Evolutionary conservation across 225 moss, liverwort and hornwort genomes (phyloP), one percentile per base, ranked within the genome.

Genomic region (Antitrichia curtipendula): DNA sequence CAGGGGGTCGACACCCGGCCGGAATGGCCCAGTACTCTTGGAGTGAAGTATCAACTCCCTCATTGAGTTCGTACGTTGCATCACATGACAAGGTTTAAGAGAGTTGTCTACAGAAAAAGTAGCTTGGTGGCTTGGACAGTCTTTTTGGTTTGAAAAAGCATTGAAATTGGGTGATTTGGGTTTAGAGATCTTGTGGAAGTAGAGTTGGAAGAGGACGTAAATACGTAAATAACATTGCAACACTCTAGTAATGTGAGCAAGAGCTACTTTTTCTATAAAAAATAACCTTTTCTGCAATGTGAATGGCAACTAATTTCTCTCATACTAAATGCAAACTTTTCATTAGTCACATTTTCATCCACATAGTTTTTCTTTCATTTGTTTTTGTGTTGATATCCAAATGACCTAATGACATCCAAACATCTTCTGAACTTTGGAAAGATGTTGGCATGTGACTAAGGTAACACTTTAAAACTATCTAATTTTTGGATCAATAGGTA

Each of bases 371-470:
- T 12, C 25, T 56, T 25, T 22, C 36, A 9, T 2, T 77, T 77
- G n/a, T 24, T 6, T 7, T 36, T 54, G 14, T 2, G 45, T 6
- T 45, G 45, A 45, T 45, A 45, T 45, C 45, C 45, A 45, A 45
- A 45, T 45, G 45, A 45, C 6, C 1, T n/a, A 10, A 53, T 25
- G 36, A 77, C 36, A 6, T 36, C 15, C 53, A 9, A 53, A 8
- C 14, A 34, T 13, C 6, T 31, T 50, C 4, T 20, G 0, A 75
- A 52, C 2, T 8, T 50, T 75, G 2, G 4, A 52, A 75, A 8
- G 18, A 52, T 22, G 5, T 0, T 5, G 0, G 1, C 12, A 13
- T 50, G 12, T 21, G 5, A 36, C 3, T 1, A 16, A 76, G 36
- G 53, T n/a, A 8, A 15, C 6, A 14, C 4, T 34, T 2, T 21